Base-by-base conservation (phyloP, 495 filamentous ascomycete species). In the Saxophila tyrrhenica region DNA sequence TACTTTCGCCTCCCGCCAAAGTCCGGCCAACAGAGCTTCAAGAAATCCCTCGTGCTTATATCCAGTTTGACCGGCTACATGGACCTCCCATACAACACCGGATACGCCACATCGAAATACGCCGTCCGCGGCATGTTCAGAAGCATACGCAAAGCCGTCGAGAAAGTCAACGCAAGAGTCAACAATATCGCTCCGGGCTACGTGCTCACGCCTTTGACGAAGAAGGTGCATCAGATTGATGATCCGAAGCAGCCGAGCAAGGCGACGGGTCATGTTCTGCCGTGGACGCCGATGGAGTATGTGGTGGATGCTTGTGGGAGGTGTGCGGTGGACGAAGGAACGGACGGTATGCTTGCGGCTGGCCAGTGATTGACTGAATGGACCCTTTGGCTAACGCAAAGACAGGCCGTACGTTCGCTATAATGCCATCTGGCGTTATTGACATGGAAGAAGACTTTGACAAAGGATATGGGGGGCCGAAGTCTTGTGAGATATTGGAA, bases 101-200 rank as follows among this genome's bases (percentile, higher is more conserved):
- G 29, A 5, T 35, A 35, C 29, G 29, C 29, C 5, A 35, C 29
- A 5, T 21, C 41, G 7, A 48, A 60, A 48, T 62, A 59, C 49
- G 60, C 56, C 19, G 52, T 62, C 15, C 60, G 60, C 22, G 60
- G 60, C 2, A 19, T 62, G 1, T 54, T 56, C 35, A 23, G 55
- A 16, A 50, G 56, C 17, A 50, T 55, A 16, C 60, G 57, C 25
- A 21, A 25, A 7, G 23, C 39, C 13, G 53, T 29, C 16, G 5
- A 46, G 8, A 54, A 54, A 29, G 39, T 56, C 23, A 25, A 45
- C 24, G 39, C 58, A n/a, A 48, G 61, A 7, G 46, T 60, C 29
- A 63, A 63, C 42, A 50, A 60, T 25, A 47, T 64, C 19, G 61
- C 61, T 13, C 61, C 61, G 2, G 60, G 58, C 43, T 64, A 51